These are phyloP conservation scores for Debaryomyces sp. DNA, from an alignment of 1,139 yeast species.

Conservation along the genomic window DNA sequence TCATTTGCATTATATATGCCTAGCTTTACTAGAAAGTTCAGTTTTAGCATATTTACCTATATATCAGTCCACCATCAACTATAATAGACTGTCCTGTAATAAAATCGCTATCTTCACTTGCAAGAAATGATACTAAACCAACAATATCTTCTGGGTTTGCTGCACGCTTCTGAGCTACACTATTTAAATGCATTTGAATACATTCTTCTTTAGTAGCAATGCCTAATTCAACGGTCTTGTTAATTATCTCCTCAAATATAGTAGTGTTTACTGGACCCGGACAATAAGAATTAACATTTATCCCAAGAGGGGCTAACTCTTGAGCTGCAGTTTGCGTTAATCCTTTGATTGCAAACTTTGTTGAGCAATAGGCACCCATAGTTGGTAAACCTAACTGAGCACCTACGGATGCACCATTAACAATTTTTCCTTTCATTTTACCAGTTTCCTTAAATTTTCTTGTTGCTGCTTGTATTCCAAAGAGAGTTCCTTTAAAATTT, in stretches of 20 bases:
- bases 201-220: background rate
- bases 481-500: background rate
- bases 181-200: background rate
- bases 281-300: background rate
- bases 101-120: background rate
- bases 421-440: background rate
- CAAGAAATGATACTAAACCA: background rate
- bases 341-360: conserved; percentile 30
- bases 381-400: conserved; percentile 19
- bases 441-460: background rate
- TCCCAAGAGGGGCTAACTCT: background rate
- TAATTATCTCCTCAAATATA: background rate
- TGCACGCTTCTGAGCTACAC: background rate
- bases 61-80: background rate
- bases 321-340: conserved; percentile 24
- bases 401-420: conserved; percentile 25
- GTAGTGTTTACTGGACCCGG: background rate
- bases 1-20: too few species aligned
- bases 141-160: background rate
- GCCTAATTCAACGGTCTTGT: background rate
- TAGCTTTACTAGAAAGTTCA: too few species aligned
- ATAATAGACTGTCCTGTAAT: conserved; percentile 1
- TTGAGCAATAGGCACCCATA: conserved; percentile 23
- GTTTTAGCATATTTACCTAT: background rate
- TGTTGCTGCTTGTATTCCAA: background rate